A percentile compares a stretch with the other conserved stretches of the same genome.
Conservation (phyloP, 495 filamentous ascomycete species). For the Letharia columbiana region DNA sequence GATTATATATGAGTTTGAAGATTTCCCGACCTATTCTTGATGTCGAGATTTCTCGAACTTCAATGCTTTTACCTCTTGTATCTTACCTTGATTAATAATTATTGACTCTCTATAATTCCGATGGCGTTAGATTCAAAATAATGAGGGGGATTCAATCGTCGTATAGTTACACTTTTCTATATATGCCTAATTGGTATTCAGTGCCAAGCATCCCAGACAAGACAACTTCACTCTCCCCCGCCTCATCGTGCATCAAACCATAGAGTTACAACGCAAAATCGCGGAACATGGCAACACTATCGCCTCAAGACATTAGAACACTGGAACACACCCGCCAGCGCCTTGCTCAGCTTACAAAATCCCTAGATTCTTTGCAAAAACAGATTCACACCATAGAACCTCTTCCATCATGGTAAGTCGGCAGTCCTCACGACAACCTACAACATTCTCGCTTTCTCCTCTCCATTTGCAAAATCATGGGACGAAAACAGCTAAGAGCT, state of each 20-base stretch:
- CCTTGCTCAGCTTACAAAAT: constrained; percentile 58
- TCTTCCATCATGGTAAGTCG: constrained; percentile 50
- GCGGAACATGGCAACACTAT: constrained; percentile 40
- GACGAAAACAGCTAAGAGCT: constrained; percentile 9
- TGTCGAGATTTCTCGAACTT: too few relatives aligned
- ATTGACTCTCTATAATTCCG: too few relatives aligned
- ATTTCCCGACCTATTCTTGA: too few relatives aligned
- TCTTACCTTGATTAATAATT: too few relatives aligned
- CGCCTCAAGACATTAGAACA: constrained; percentile 56
- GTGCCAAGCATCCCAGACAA: too few relatives aligned
- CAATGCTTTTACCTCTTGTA: too few relatives aligned
- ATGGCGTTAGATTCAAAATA: too few relatives aligned
- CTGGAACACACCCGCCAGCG: constrained; percentile 69
- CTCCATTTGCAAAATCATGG: not conserved
- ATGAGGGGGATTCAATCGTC: too few relatives aligned
- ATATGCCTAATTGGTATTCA: too few relatives aligned
- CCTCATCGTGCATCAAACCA: not conserved
- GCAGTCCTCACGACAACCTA: not conserved
- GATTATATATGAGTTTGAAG: too few relatives aligned
- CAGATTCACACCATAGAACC: constrained; percentile 47
- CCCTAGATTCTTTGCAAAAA: constrained; percentile 52
- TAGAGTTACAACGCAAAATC: not conserved
- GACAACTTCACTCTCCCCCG: not conserved
- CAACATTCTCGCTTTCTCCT: not conserved
- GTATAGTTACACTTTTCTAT: too few relatives aligned